phyloP scores from a whole-genome alignment of 495 filamentous ascomycete species.

The Aspergillus kassunensis region DNA sequence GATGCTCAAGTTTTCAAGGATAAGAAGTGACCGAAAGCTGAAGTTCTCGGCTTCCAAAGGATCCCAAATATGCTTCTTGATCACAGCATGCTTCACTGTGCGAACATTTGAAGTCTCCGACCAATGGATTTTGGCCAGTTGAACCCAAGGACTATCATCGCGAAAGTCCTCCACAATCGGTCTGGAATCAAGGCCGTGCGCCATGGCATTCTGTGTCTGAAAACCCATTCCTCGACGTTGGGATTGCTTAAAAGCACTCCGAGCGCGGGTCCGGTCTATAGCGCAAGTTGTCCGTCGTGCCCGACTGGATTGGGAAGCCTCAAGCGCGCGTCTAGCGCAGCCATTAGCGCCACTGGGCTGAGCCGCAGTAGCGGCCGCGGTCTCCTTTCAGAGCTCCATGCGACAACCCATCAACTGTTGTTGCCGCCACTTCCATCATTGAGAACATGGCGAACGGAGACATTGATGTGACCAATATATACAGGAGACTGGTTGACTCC shows the following conservation, averaged over 20 bases:
- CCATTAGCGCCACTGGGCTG: too few relatives aligned
- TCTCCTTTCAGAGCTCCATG: neutral
- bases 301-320: conserved; percentile 16
- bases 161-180: conserved; percentile 65
- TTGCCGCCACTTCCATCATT: neutral
- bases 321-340: conserved; percentile 23
- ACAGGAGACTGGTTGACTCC: conserved; percentile 51
- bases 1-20: conserved; percentile 85
- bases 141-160: conserved; percentile 75
- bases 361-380: too few relatives aligned
- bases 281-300: conserved; percentile 26
- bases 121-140: conserved; percentile 83
- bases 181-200: conserved; percentile 47
- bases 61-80: conserved; percentile 92
- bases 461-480: conserved; percentile 52
- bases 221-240: conserved; percentile 32
- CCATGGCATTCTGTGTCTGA: conserved; percentile 40
- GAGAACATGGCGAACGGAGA: conserved; percentile 48
- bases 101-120: conserved; percentile 58
- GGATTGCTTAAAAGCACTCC: conserved; percentile 23
- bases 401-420: neutral
- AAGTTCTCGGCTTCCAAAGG: conserved; percentile 77
- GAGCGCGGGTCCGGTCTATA: conserved; percentile 23
- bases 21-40: conserved; percentile 68
- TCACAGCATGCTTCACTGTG: conserved; percentile 78